Base-by-base conservation (phyloP, 1,284 basidiomycete species). In the Cryptococcus sp. region DNA sequence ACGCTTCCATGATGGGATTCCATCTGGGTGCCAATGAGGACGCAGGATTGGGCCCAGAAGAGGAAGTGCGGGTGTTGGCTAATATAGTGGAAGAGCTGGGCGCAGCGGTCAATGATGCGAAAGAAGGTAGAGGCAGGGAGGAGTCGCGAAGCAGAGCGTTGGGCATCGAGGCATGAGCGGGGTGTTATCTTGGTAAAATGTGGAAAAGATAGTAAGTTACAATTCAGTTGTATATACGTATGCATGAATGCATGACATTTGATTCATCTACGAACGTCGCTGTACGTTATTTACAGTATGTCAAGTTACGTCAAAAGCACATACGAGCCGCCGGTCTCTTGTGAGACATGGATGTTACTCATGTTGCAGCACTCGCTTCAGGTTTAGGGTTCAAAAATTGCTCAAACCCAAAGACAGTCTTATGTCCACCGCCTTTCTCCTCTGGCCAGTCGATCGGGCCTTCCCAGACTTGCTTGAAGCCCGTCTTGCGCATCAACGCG, bases 1-100 rank as follows among this genome's bases (percentile, higher is more conserved):
- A 68, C 37, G 74, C 70, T 7, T 69, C 65, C 17, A 64, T 77
- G 57, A 72, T 75, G 68, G 75, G 75, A 3, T 63, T 75, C 48
- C 75, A 77, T 50, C 62, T 75, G 11, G 74, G 70, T 37, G 63
- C 67, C 52, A 61, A 23, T 50, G 49, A 39, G 2, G 66, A 67
- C 46, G 66, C 64, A 49, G 64, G 67, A 13, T 52, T 74, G 22
- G 70, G 70, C 3, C 65, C 65, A 4, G 70, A 70, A 51, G 66
- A 73, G 55, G 72, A 74, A 55, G 59, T 73, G 47, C 57, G 62
- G 37, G 65, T 73, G n/a, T 54, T 70, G 60, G 55, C 51, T 15
- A 52, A 59, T 25, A 57, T 69, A n/a, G 67, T 70, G 10, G 58
- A 58, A 19, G 63, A 59, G 38, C 54, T 70, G 34, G 63, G 62